phyloP scores from a whole-genome alignment of 2,329 filamentous ascomycete genomes.

The Achaetomium macrosporum region DNA sequence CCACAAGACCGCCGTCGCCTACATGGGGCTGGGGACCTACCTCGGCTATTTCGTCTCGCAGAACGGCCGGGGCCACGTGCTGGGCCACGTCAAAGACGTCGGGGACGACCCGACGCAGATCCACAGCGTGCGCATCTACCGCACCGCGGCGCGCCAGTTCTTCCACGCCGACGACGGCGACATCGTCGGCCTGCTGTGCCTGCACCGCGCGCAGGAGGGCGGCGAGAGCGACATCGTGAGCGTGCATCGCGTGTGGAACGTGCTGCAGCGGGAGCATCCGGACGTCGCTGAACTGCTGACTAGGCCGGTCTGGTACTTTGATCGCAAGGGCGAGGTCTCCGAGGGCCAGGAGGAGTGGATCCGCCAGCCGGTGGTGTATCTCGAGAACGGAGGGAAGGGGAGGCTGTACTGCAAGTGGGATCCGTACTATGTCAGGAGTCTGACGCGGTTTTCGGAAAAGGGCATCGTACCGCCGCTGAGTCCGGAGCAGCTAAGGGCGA shows the following conservation, averaged over 20 bases:
- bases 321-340: conserved; percentile 79
- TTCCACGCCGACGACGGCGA: conserved; percentile 83
- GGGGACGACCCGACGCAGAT: conserved; percentile 76
- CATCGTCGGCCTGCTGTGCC: conserved; percentile 76
- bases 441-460: conserved; percentile 65
- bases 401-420: conserved; percentile 83
- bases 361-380: conserved; percentile 65
- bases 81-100: conserved; percentile 85
- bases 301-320: conserved; percentile 83
- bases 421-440: conserved; percentile 76
- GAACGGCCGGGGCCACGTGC: conserved; percentile 76
- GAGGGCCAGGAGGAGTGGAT: conserved; percentile 71
- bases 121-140: conserved; percentile 83
- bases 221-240: conserved; percentile 80
- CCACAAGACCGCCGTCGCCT: conserved; percentile 77
- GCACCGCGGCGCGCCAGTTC: conserved; percentile 78
- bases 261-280: conserved; percentile 65
- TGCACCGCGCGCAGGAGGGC: conserved; percentile 70
- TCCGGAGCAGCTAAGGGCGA: conserved; percentile 60
- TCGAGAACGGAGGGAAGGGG: conserved; percentile 61
- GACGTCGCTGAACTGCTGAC: conserved; percentile 72
- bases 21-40: conserved; percentile 82
- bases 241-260: conserved; percentile 76
- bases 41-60: conserved; percentile 85
- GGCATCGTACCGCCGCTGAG: conserved; percentile 70